Base-by-base conservation (phyloP, 2,329 filamentous ascomycete species). In the Stagonosporopsis tanaceti region DNA sequence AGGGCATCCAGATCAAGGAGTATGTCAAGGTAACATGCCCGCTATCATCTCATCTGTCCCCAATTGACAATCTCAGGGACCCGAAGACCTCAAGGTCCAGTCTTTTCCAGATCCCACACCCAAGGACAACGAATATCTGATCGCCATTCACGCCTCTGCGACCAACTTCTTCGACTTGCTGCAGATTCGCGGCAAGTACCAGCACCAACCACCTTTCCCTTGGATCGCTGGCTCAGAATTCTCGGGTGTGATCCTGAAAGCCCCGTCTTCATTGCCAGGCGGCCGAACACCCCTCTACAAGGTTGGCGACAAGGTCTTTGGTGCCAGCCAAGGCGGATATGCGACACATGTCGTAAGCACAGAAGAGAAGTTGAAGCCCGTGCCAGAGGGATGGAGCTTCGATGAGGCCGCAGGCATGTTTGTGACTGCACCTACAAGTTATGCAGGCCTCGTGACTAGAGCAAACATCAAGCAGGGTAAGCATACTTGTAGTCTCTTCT, bases 151-250 rank as follows among this genome's bases (percentile, higher is more conserved):
- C 77, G 92, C 94, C 44, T 85, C 90, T 0, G 94, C 92, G 20
- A 91, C 92, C 70, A 98, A 98, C 80, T 98, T 98, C 85, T 98
- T 97, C 81, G 94, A 98, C 76, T 90, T 97, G 56, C 87, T 98
- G 52, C 94, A 98, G 74, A 92, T 97, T 72, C 89, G 92, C 72
- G 94, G 94, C 54, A 96, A 96, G 85, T 98, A 98, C 79, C 94
- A 98, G 74, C 85, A 92, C 74, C 93, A 97, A 70, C 93, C 93
- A 0, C 87, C 90, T 0, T 88, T 97, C 46, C 93, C 93, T 30
- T 97, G 93, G 93, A 80, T 94, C 47, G 87, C 92, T 0, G 94
- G 94, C 59, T 86, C 86, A 71, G 94, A 98, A 75, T 98, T 97
- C 79, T 87, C 91, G 24, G 94, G 94, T 63, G 83, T 87, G 5